Base-by-base conservation (phyloP, 345 rosid species). In the Citrus mangshanensis region DNA sequence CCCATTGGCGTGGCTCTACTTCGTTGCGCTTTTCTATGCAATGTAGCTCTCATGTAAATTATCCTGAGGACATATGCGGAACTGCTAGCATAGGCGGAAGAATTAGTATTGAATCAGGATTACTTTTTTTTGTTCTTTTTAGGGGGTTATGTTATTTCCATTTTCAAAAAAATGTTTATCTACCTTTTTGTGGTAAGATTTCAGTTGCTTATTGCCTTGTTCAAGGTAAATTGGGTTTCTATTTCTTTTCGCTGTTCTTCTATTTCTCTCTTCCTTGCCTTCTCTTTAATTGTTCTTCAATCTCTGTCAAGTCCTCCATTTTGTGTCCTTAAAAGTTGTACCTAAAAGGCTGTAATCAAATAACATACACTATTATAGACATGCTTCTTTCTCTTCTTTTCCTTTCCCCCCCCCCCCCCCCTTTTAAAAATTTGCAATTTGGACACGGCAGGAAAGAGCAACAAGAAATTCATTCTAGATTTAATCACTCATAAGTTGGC, bases 261-360 rank as follows among this genome's bases (percentile, higher is more conserved):
- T 32, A 37, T 27, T 27, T 42, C 32, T 68, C 22, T 25, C 58
- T 54, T 18, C 58, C 58, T 54, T 8, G 12, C 22, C 58, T 54
- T 54, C 21, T 54, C 58, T 54, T 54, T 54, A 54, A 54, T 54
- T 18, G 58, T 54, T 54, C 58, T 54, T 19, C 58, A 18, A 5
- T 54, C 12, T 54, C 58, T 19, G 7, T 6, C 58, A 54, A 54
- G 22, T 54, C 7, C 58, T 54, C 22, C 58, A 54, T 18, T 54
- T 16, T 18, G 22, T 54, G 7, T 16, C 58, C 21, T 54, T 71
- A 32, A 60, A 71, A 71, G 28, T 54, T 71, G 19, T 54, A 3
- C 62, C 40, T 54, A 32, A 32, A 71, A 71, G 74, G 63, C 10
- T 4, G 34, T 28, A 70, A 54, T 56, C 74, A 70, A 70, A 13